phyloP scores from a whole-genome alignment of 1,284 basidiomycete species.

The Ustilago bromivora region DNA sequence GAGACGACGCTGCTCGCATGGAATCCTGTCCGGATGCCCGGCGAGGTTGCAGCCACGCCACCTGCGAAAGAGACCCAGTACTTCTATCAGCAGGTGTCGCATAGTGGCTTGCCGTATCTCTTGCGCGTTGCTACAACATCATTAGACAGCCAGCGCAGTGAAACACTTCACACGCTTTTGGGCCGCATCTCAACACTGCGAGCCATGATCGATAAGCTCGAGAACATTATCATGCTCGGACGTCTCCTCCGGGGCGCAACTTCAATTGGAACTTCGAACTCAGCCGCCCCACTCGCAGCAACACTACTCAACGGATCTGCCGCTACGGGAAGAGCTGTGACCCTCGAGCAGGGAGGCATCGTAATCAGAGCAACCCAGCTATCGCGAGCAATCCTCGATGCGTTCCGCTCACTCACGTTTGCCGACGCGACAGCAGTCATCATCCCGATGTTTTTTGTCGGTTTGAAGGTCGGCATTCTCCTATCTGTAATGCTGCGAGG shows the following conservation, averaged over 20 bases:
- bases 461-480: slow-evolving; percentile 53
- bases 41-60: neutral
- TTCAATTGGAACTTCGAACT: neutral
- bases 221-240: slow-evolving; percentile 36
- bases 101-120: slow-evolving; percentile 50
- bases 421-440: slow-evolving; percentile 32
- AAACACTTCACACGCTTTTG: slow-evolving; percentile 28
- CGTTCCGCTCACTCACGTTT: slow-evolving; percentile 21
- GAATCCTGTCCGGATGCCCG: slow-evolving; percentile 21
- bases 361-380: neutral
- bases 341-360: slow-evolving; percentile 15
- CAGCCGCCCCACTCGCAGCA: neutral
- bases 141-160: slow-evolving; percentile 34
- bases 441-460: slow-evolving; percentile 50
- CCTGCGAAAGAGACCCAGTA: slow-evolving; percentile 6
- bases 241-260: slow-evolving; percentile 10
- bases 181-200: slow-evolving; percentile 27
- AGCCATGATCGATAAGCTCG: slow-evolving; percentile 33
- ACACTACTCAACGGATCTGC: slow-evolving; percentile 3
- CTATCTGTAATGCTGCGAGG: slow-evolving; percentile 50
- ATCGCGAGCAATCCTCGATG: neutral
- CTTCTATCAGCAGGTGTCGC: slow-evolving; percentile 41
- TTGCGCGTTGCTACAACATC: slow-evolving; percentile 32
- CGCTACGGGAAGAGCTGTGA: neutral
- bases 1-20: slow-evolving; percentile 42